These are phyloP conservation scores for Penicillium decumbens DNA, from an alignment of 2,329 filamentous ascomycete genomes.

Conservation along the genomic window DNA sequence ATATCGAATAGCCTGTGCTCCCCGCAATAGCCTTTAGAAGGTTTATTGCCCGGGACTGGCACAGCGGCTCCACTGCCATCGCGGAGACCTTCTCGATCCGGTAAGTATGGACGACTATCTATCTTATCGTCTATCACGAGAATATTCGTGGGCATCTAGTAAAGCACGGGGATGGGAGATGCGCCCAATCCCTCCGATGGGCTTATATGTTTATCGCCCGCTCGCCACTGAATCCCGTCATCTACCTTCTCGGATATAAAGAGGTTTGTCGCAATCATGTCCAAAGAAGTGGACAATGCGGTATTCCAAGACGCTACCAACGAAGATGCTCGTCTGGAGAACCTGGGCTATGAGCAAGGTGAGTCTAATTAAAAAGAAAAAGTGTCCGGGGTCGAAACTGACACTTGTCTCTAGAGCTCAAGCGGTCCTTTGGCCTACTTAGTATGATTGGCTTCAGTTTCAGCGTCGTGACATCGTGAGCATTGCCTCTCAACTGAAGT, in stretches of 20 bases:
- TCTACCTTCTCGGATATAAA: not conserved
- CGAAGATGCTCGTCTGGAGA: conserved; percentile 37
- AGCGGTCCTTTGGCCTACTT: conserved; percentile 52
- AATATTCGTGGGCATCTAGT: conserved; percentile 5
- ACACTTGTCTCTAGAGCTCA: conserved; percentile 44
- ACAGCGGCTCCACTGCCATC: conserved; percentile 18
- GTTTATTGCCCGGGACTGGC: conserved; percentile 4
- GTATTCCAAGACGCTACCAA: conserved; percentile 22
- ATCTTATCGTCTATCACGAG: conserved; percentile 21
- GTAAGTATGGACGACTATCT: conserved; percentile 18
- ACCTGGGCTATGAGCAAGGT: conserved; percentile 41
- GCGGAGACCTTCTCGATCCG: conserved; percentile 28
- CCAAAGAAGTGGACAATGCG: conserved; percentile 25
- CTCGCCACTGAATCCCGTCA: not conserved
- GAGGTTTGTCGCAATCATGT: conserved; percentile 12
- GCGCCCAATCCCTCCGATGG: not conserved
- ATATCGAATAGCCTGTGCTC: conserved; percentile 1
- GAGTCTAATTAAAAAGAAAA: not conserved
- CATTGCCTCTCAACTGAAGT: not conserved
- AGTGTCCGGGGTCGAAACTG: not conserved
- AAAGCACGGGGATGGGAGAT: conserved; percentile 8
- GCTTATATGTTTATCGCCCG: conserved; percentile 1
- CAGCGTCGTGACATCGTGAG: conserved; percentile 52
- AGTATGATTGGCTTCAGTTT: conserved; percentile 59
- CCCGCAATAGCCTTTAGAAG: conserved; percentile 22